Percentiles rank a stretch among this genome's conserved stretches.
Evolutionary conservation across 2,329 filamentous ascomycete species (phyloP).

Genomic region (Pseudopyricularia javanii): DNA sequence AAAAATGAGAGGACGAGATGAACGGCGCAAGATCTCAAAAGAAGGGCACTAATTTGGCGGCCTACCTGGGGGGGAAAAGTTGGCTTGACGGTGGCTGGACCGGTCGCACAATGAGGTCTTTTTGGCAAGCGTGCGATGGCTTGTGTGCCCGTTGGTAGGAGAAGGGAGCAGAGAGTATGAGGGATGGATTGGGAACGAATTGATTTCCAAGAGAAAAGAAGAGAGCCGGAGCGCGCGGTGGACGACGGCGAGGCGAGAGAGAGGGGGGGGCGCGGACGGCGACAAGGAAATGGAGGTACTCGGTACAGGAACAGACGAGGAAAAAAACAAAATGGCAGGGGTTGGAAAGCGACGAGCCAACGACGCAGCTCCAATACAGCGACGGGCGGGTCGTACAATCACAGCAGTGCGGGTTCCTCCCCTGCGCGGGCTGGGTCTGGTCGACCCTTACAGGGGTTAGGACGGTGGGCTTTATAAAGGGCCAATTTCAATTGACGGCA

Average conservation of each 20-base stretch:
- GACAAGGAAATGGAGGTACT: no score
- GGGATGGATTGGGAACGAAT: no score
- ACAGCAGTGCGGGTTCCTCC: not conserved
- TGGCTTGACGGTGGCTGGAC: not conserved
- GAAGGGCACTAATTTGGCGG: not conserved
- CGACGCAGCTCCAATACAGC: not conserved
- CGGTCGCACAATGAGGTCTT: not conserved
- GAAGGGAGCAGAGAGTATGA: not conserved
- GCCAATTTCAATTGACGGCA: no score
- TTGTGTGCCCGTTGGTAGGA: not conserved
- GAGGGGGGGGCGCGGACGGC: no score
- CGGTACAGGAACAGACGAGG: not conserved
- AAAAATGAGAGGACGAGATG: conserved; percentile 1
- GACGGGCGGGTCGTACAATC: not conserved
- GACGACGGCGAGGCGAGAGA: no score
- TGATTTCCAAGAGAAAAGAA: no score
- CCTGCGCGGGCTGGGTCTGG: no score
- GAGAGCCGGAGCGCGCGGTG: no score
- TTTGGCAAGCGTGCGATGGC: not conserved
- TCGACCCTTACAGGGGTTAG: no score
- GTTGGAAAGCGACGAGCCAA: not conserved
- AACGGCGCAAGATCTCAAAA: not conserved
- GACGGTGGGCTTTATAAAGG: no score
- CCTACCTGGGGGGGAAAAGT: not conserved
- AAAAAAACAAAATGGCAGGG: not conserved